Conservation (phyloP, 1,284 basidiomycete species). For the Ceratobasidium theobromae region DNA sequence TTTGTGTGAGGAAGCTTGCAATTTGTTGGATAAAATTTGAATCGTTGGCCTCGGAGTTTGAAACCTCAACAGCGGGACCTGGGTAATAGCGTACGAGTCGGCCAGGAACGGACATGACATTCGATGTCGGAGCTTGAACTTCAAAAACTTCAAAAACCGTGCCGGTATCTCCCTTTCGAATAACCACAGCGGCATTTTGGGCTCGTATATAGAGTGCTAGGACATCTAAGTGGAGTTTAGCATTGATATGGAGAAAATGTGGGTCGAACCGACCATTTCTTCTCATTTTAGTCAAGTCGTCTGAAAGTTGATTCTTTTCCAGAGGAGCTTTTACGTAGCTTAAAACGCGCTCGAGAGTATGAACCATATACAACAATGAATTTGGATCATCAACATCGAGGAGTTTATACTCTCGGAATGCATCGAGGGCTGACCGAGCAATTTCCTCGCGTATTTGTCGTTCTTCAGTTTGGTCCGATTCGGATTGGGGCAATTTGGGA, state of each 20-base stretch:
- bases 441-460: background rate
- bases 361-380: background rate
- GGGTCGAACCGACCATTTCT: background rate
- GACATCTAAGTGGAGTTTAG: conserved; percentile 39
- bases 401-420: background rate
- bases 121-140: conserved; percentile 42
- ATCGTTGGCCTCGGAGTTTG: conserved; percentile 37
- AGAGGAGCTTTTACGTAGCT: background rate
- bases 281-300: background rate
- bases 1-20: conserved; percentile 43
- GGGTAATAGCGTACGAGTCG: conserved; percentile 46
- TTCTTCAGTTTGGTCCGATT: conserved; percentile 15
- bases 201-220: conserved; percentile 45
- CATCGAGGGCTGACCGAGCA: background rate
- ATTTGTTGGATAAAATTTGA: conserved; percentile 42
- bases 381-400: conserved; percentile 37
- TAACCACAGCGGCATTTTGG: conserved; percentile 51
- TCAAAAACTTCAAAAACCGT: conserved; percentile 50
- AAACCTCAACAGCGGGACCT: conserved; percentile 38
- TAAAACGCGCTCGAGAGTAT: background rate
- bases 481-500: conserved; percentile 46
- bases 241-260: background rate
- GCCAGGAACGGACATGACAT: conserved; percentile 46
- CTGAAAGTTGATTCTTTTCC: background rate
- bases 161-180: conserved; percentile 40